Evolutionary conservation across 2,329 filamentous ascomycete species (phyloP), one percentile per base, ranked within the genome.

Genomic region (Xylariaceae sp.): DNA sequence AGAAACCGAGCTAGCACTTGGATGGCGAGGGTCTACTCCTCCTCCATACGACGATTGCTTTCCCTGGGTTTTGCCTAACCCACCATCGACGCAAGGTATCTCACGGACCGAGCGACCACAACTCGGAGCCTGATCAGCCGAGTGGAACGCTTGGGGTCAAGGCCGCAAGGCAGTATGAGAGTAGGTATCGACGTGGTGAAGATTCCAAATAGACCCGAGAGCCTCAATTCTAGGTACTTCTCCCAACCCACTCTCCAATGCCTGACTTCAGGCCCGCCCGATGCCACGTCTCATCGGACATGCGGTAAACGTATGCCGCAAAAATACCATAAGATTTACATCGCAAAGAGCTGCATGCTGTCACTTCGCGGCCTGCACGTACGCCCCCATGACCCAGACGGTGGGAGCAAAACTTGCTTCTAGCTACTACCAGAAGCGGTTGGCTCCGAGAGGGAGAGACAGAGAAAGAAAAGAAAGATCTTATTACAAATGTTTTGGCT

Each of bases 41-140:
- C 30, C 37, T 45, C 39, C 45, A 41, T 27, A 30, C 21, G 23
- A 49, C 11, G 13, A 37, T 42, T 6, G 18, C 15, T 24, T 11
- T 27, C 29, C n/a, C 26, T 32, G n/a, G 32, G 9, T 3, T 39
- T 43, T 44, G 42, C 39, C 47, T 41, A 51, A 42, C n/a, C 8
- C 23, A 6, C 18, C 35, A 11, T 23, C 7, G 20, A 26, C 32
- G 23, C 4, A 18, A 44, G 33, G 9, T 18, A 46, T 36, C 18
- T 50, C 40, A 21, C 21, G 33, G 18, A 33, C 41, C 27, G 26
- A 51, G 18, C 26, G 11, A 40, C 21, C 8, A 52, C 26, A 15
- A 26, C n/a, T 49, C 50, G 49, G 50, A 57, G 37, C 33, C 35
- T 45, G 27, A 18, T 50, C 18, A 44, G 36, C 50, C 53, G 49